Evolutionary conservation across 2,329 filamentous ascomycete genomes (phyloP).

Genomic region (Stagonosporopsis tanaceti): DNA sequence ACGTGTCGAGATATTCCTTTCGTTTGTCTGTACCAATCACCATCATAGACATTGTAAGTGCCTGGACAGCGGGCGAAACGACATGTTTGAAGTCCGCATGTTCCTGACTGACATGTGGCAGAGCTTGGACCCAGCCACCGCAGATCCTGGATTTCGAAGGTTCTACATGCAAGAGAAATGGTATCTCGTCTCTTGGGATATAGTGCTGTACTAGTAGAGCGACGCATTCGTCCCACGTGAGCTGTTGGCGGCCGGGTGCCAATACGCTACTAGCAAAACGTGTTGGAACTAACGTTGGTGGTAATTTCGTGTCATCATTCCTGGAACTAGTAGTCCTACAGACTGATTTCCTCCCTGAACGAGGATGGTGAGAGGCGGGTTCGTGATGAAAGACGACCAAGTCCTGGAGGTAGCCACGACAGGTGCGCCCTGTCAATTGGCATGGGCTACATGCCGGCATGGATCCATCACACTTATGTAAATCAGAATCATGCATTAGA

Average conservation of each 20-base stretch:
- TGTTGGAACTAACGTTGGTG: not conserved
- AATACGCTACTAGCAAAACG: no score
- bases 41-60: conserved; percentile 9
- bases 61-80: conserved; percentile 7
- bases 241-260: not conserved
- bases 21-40: not conserved
- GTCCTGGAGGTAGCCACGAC: conserved; percentile 7
- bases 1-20: conserved; percentile 9
- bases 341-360: not conserved
- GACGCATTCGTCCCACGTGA: conserved; percentile 8
- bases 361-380: not conserved
- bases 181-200: conserved; percentile 12
- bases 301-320: not conserved
- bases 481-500: not conserved
- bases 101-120: conserved; percentile 9
- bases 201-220: conserved; percentile 8
- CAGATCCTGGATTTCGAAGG: conserved; percentile 14
- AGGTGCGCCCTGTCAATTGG: conserved; percentile 3
- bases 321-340: no score
- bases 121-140: conserved; percentile 14
- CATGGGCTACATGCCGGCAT: conserved; percentile 8
- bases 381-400: conserved; percentile 7
- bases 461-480: conserved; percentile 5
- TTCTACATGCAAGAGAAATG: conserved; percentile 4
- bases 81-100: conserved; percentile 1